Evolutionary conservation across 805 yeast genomes (phyloP).

Genomic region (Kodamaea nitidulidarum): DNA sequence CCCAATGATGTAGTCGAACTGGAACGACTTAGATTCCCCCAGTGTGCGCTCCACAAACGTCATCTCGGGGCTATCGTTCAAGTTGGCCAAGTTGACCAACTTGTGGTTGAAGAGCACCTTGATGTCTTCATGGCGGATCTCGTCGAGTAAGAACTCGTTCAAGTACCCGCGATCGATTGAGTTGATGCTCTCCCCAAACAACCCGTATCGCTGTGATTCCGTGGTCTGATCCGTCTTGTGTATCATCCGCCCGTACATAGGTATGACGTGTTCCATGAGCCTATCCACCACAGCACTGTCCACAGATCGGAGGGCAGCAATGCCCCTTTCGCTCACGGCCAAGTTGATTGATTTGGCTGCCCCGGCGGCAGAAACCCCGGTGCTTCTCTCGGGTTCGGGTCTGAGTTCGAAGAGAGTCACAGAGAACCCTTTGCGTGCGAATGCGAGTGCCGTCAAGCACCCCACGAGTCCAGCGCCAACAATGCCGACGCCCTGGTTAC

Average conservation of each 20-base stretch:
- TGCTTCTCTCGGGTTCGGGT: slow-evolving; percentile 53
- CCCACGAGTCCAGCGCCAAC: slow-evolving; percentile 94
- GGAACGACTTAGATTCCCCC: slow-evolving; percentile 17
- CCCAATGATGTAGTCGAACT: slow-evolving; percentile 66
- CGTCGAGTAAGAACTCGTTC: slow-evolving; percentile 62
- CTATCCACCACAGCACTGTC: slow-evolving; percentile 55
- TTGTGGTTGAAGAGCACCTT: slow-evolving; percentile 53
- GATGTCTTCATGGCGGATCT: slow-evolving; percentile 45
- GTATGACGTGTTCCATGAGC: slow-evolving; percentile 60
- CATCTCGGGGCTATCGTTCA: slow-evolving; percentile 20
- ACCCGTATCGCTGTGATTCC: slow-evolving; percentile 70
- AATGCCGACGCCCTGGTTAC: slow-evolving; percentile 41
- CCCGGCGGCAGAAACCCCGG: not conserved
- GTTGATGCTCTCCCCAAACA: slow-evolving; percentile 78
- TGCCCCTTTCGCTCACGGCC: slow-evolving; percentile 85
- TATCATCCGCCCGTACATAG: slow-evolving; percentile 89
- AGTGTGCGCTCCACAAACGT: slow-evolving; percentile 17
- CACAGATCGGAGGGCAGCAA: slow-evolving; percentile 60
- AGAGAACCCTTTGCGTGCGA: slow-evolving; percentile 63
- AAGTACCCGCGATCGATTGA: slow-evolving; percentile 75
- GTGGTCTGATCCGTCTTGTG: slow-evolving; percentile 59
- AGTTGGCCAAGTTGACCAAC: slow-evolving; percentile 38
- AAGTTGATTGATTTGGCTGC: slow-evolving; percentile 62
- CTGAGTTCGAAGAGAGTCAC: slow-evolving; percentile 74
- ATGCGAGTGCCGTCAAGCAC: slow-evolving; percentile 75